Percentiles rank a stretch among this genome's conserved stretches.
phyloP scores from a whole-genome alignment of 2,329 filamentous ascomycete genomes.

The Ceratocystiopsis sp. region DNA sequence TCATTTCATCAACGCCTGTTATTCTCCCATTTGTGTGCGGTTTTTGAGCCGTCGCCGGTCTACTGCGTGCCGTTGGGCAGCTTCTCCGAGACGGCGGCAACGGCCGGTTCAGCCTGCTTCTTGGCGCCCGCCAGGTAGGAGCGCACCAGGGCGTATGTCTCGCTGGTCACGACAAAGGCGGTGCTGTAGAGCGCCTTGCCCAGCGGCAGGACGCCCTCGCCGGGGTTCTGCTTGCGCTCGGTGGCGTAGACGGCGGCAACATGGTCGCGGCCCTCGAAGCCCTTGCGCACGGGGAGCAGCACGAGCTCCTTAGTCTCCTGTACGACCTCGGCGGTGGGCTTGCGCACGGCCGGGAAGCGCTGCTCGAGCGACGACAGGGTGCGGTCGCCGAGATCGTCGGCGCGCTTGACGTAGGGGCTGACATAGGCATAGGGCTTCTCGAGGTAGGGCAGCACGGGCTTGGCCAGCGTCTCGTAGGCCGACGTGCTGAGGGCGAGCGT shows the following conservation, averaged over 20 bases:
- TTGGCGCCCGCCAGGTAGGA: constrained; percentile 44
- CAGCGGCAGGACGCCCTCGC: constrained; percentile 45
- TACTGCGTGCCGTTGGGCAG: constrained; percentile 14
- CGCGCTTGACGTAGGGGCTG: constrained; percentile 68
- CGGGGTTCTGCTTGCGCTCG: constrained; percentile 46
- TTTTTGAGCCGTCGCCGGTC: background rate
- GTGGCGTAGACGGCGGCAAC: constrained; percentile 37
- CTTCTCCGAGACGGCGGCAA: constrained; percentile 32
- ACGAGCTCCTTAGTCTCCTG: constrained; percentile 44
- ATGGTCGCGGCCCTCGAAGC: constrained; percentile 43
- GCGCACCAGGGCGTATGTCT: constrained; percentile 45
- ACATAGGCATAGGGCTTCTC: constrained; percentile 66
- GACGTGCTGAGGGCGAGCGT: constrained; percentile 60
- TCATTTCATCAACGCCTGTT: background rate
- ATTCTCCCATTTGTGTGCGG: too few relatives aligned
- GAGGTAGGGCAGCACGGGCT: constrained; percentile 64
- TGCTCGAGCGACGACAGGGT: constrained; percentile 53
- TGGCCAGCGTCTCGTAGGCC: constrained; percentile 60
- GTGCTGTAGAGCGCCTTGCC: constrained; percentile 56
- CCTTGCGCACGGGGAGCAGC: constrained; percentile 45
- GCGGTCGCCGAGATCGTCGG: constrained; percentile 58
- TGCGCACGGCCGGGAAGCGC: constrained; percentile 56
- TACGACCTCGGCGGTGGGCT: constrained; percentile 55
- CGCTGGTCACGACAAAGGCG: constrained; percentile 46
- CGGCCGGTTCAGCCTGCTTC: constrained; percentile 23